These are phyloP conservation scores for Termitomyces sp. DNA, from an alignment of 768 basidiomycete species.

Conservation along the genomic window DNA sequence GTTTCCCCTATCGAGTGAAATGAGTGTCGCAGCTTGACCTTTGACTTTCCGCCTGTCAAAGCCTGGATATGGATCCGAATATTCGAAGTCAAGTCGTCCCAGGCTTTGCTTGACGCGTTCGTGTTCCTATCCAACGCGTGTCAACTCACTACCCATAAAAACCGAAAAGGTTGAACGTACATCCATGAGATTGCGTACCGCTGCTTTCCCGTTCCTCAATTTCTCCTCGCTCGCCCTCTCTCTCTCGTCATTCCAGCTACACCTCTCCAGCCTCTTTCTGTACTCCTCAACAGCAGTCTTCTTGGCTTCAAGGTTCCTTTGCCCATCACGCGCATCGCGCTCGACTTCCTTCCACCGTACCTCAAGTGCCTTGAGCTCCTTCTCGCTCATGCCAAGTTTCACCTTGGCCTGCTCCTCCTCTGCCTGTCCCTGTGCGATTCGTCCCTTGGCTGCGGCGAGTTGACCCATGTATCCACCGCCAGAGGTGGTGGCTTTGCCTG, in stretches of 20 bases:
- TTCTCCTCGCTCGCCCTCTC: conserved; percentile 57
- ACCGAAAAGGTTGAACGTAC: conserved; percentile 35
- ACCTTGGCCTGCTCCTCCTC: conserved; percentile 83
- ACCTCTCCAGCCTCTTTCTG: conserved; percentile 47
- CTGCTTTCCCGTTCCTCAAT: conserved; percentile 48
- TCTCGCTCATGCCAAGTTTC: conserved; percentile 72
- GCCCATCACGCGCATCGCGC: conserved; percentile 76
- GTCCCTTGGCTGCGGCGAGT: conserved; percentile 78
- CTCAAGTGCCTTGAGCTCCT: conserved; percentile 77
- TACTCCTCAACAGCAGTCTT: conserved; percentile 56
- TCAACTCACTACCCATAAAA: conserved; percentile 8
- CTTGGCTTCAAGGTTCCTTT: conserved; percentile 62
- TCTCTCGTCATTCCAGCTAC: conserved; percentile 76
- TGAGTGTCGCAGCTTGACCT: conserved; percentile 88
- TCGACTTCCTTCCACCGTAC: conserved; percentile 79
- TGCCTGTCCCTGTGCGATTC: conserved; percentile 70
- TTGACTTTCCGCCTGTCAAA: conserved; percentile 89
- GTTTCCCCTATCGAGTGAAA: conserved; percentile 67
- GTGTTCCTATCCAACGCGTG: conserved; percentile 44
- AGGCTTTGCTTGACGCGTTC: conserved; percentile 67
- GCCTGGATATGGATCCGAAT: conserved; percentile 66
- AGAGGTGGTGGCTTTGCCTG: conserved; percentile 57
- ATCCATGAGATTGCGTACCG: conserved; percentile 58
- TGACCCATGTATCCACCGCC: conserved; percentile 96
- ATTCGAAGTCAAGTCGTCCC: conserved; percentile 79